These are phyloP conservation scores for Gnaphalium uliginosum DNA, from an alignment of 129 eudicot genomes.

Conservation along the genomic window DNA sequence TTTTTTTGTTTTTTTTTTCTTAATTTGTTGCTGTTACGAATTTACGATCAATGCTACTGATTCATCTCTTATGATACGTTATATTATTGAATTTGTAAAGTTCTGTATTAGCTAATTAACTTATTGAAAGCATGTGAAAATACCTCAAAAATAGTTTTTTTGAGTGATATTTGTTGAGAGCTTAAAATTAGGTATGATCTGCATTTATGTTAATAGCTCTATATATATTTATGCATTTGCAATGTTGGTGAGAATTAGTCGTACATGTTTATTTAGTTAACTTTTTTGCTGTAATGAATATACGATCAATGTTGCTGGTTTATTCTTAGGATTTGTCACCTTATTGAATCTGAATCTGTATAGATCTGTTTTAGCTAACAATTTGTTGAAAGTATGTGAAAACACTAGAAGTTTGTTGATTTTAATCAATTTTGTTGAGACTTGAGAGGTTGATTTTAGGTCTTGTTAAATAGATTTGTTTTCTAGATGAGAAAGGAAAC, in stretches of 20 bases:
- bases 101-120: neutral
- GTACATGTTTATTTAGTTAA: too few species aligned
- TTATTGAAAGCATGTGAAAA: constrained; percentile 10
- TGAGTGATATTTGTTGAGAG: neutral
- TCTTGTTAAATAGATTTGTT: too few species aligned
- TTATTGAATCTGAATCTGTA: neutral
- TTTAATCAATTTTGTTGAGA: neutral
- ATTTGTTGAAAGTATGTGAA: neutral
- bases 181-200: too few species aligned
- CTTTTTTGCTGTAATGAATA: too few species aligned
- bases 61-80: neutral
- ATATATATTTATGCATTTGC: too few species aligned
- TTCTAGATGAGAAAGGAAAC: too few species aligned
- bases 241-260: too few species aligned
- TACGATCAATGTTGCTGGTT: too few species aligned
- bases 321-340: too few species aligned
- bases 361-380: constrained; percentile 18
- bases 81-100: neutral
- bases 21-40: too few species aligned
- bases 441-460: neutral
- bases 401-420: neutral
- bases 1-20: too few species aligned
- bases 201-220: too few species aligned
- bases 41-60: constrained; percentile 8
- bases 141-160: neutral